These are phyloP conservation scores for Brettanomyces bruxellensis DNA, from an alignment of 805 yeast genomes.

Conservation along the genomic window DNA sequence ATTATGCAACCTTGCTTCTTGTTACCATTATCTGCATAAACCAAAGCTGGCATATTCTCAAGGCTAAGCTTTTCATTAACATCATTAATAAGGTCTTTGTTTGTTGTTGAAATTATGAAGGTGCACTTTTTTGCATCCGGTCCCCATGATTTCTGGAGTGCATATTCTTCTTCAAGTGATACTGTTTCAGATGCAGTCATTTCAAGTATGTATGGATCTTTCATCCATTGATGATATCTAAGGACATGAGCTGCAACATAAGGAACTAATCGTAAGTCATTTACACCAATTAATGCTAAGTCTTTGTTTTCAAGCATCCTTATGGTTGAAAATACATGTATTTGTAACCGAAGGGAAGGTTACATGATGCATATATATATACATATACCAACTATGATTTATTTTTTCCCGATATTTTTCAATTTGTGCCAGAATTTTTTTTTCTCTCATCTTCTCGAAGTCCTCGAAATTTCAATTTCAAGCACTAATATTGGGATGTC, in stretches of 20 bases:
- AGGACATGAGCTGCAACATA: neutral
- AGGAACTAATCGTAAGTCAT: neutral
- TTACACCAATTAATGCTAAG: neutral
- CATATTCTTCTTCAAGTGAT: neutral
- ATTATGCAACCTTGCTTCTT: neutral
- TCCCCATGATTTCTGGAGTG: neutral
- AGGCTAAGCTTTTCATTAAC: neutral
- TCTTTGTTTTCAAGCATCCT: neutral
- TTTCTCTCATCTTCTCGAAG: no score
- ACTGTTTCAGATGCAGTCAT: slow-evolving; percentile 1
- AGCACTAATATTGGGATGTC: no score
- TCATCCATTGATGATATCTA: slow-evolving; percentile 1
- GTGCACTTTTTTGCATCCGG: neutral
- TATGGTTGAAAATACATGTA: no score
- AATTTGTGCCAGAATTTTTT: no score
- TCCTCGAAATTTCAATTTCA: no score
- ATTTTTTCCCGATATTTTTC: no score
- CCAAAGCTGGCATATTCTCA: neutral
- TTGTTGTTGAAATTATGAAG: neutral
- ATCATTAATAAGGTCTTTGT: neutral
- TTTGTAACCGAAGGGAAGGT: no score
- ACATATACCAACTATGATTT: no score
- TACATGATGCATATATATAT: no score
- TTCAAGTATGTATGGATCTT: slow-evolving; percentile 1
- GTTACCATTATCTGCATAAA: neutral